Evolutionary conservation across 345 rosid genomes (phyloP), one percentile per base, ranked within the genome.

Genomic region (Populus davidiana): DNA sequence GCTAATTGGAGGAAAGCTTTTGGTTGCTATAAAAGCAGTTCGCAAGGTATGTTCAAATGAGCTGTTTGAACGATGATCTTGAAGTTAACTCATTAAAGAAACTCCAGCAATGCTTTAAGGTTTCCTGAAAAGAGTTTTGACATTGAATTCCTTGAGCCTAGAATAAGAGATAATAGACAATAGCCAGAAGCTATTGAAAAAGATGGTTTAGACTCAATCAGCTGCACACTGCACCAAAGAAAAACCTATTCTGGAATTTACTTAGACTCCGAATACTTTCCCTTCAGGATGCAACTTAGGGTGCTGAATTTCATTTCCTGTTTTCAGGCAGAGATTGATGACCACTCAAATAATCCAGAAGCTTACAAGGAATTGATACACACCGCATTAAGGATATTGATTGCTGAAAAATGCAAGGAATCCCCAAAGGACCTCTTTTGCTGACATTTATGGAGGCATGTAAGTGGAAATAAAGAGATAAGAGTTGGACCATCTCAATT

Each of bases 281-380:
- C 23, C 59, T 52, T 52, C 23, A 20, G 21, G 21, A 52, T 52
- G 59, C 59, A 18, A 18, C n/a, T 52, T 52, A 18, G 2, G 8
- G 23, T 52, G 59, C 23, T 52, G 23, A 52, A 52, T 52, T 52
- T 52, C 20, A 52, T 20, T 66, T 11, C 3, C 44, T 68, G 13
- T 75, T 79, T 79, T 79, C 92, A 94, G 97, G 83, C 90, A 29
- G 97, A 96, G 85, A 83, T 92, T 3, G 89, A 89, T 14, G 80
- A 86, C 84, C 91, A 91, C 78, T 80, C 87, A 6, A 78, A 87
- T 84, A 83, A 90, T 41, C 80, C 84, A 66, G 91, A 89, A 0
- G 92, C 93, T 7, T 90, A 82, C 88, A 96, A 87, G 89, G 90
- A 89, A 79, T 91, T 92, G 80, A 91, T 93, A 76, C 93, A 90